These are phyloP conservation scores for Excoecaria agallocha DNA, from an alignment of 345 rosid species.

Conservation along the genomic window DNA sequence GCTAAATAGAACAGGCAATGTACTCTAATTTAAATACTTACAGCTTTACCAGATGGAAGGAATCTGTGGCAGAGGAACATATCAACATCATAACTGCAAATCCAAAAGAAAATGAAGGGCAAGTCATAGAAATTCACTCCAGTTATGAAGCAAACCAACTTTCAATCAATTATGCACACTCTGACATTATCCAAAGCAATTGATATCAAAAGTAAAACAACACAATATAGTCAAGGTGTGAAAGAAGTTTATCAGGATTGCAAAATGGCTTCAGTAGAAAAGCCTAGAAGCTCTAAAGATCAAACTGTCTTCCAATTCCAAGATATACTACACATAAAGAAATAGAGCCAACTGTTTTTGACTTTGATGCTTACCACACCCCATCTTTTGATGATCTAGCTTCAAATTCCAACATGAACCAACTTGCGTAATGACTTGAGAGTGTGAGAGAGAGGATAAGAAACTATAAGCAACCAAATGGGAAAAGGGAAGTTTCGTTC, in stretches of 20 bases:
- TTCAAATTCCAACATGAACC: conserved; percentile 46
- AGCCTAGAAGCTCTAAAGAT: background rate
- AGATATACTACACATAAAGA: background rate
- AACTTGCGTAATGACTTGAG: background rate
- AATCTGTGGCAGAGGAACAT: conserved; percentile 47
- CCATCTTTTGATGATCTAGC: conserved; percentile 70
- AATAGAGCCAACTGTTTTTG: background rate
- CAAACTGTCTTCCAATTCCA: background rate
- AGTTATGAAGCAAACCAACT: background rate
- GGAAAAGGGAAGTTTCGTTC: background rate
- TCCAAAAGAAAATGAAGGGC: background rate
- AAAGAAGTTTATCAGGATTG: background rate
- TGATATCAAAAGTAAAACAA: background rate
- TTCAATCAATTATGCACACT: no score
- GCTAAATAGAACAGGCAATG: background rate
- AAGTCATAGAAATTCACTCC: background rate
- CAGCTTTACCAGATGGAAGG: conserved; percentile 53
- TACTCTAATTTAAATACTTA: conserved; percentile 34
- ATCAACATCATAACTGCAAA: conserved; percentile 66
- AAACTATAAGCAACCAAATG: no score
- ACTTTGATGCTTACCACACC: conserved; percentile 49
- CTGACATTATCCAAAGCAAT: background rate
- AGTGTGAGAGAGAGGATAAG: background rate
- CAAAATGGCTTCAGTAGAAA: background rate
- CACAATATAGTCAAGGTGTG: background rate